phyloP scores from a whole-genome alignment of 2,329 filamentous ascomycete species.

The Didymella keratinophila region DNA sequence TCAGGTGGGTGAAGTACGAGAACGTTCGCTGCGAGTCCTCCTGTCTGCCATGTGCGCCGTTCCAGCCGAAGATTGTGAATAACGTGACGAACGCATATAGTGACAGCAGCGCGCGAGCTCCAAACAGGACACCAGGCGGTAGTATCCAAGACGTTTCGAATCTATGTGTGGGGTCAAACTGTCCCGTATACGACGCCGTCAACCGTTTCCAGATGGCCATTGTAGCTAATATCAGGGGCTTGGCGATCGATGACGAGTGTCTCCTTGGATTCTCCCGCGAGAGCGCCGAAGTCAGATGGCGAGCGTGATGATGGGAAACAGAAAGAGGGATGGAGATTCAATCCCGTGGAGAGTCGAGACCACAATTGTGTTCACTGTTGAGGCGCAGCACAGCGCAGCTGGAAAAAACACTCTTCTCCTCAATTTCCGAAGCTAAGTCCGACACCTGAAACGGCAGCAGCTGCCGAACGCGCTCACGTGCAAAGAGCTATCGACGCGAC shows the following conservation, averaged over 20 bases:
- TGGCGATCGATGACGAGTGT: slow-evolving; percentile 12
- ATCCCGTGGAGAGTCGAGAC: slow-evolving; percentile 9
- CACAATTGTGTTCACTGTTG: slow-evolving; percentile 11
- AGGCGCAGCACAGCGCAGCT: slow-evolving; percentile 19
- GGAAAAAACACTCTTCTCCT: slow-evolving; percentile 14
- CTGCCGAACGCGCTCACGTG: slow-evolving; percentile 21
- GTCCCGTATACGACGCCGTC: slow-evolving; percentile 36
- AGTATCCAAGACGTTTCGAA: slow-evolving; percentile 85
- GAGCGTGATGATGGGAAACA: background rate
- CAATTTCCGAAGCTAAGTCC: slow-evolving; percentile 21
- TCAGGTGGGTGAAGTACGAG: slow-evolving; percentile 83
- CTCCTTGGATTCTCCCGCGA: background rate
- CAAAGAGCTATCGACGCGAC: slow-evolving; percentile 15
- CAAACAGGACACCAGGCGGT: slow-evolving; percentile 69
- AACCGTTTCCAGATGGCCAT: slow-evolving; percentile 41
- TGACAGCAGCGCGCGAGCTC: slow-evolving; percentile 59
- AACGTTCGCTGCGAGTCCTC: slow-evolving; percentile 63
- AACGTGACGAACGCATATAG: slow-evolving; percentile 75
- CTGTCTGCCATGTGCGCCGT: slow-evolving; percentile 63
- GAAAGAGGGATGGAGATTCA: background rate
- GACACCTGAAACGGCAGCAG: slow-evolving; percentile 20
- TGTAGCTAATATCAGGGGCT: slow-evolving; percentile 17
- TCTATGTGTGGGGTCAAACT: slow-evolving; percentile 62
- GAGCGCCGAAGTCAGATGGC: slow-evolving; percentile 6
- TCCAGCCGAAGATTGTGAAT: slow-evolving; percentile 73